A percentile compares a stretch with the other conserved stretches of the same genome.
Conservation (phyloP, 257 asterid genomes). For the Capsicum rhomboideum region DNA sequence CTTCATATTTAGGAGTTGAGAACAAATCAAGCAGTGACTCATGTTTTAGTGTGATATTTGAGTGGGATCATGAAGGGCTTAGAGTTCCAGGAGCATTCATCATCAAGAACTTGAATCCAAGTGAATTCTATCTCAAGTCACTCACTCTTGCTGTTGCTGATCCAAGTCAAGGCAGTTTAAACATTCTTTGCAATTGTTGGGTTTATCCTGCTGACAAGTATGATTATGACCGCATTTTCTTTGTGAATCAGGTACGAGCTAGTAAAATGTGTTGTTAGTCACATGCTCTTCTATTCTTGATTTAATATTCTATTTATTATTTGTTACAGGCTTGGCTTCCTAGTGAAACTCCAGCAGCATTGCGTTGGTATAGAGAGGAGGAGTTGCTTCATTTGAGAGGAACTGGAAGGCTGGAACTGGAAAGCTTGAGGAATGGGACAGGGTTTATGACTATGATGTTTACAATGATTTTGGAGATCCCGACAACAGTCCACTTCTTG, state of each 20-base stretch:
- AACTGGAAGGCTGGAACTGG: too few relatives aligned
- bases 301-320: too few relatives aligned
- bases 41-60: constrained; percentile 11
- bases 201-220: constrained; percentile 2
- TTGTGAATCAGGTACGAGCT: constrained; percentile 68
- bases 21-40: background rate
- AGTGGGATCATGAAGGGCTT: constrained; percentile 40
- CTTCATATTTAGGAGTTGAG: background rate
- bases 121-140: constrained; percentile 61
- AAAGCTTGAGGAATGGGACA: background rate
- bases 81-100: constrained; percentile 60
- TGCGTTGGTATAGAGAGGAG: background rate
- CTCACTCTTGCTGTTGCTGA: constrained; percentile 47
- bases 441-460: background rate
- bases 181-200: constrained; percentile 12
- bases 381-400: too few relatives aligned
- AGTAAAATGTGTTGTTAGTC: background rate
- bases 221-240: constrained; percentile 45
- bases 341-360: background rate
- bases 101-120: constrained; percentile 41
- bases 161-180: constrained; percentile 47
- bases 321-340: background rate
- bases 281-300: background rate
- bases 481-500: background rate
- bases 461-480: background rate